Percentiles rank a stretch among this genome's conserved stretches.
These are phyloP conservation scores for Pichia sp. DNA, from an alignment of 1,139 yeast species.

Conservation along the genomic window DNA sequence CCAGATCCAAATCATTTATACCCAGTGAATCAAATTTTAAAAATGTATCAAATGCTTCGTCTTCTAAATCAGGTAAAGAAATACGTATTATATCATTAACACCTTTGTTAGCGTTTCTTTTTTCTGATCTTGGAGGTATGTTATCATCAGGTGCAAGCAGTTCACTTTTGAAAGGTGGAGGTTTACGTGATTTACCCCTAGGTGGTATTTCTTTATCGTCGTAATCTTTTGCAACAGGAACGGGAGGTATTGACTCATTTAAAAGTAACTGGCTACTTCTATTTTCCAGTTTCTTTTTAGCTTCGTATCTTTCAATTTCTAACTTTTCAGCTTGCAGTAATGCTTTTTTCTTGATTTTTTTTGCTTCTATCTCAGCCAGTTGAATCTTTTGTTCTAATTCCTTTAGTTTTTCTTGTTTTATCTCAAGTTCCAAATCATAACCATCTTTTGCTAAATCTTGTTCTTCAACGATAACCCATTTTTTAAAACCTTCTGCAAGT, in stretches of 20 bases:
- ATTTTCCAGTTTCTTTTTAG: slow-evolving; percentile 12
- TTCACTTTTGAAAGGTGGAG: slow-evolving; percentile 4
- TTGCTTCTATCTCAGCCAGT: slow-evolving; percentile 25
- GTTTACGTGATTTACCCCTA: slow-evolving; percentile 11
- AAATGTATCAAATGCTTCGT: slow-evolving; percentile 7
- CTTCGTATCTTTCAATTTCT: slow-evolving; percentile 8
- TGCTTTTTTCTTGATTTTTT: slow-evolving; percentile 16
- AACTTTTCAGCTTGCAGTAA: slow-evolving; percentile 6
- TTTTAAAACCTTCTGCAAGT: slow-evolving; percentile 54
- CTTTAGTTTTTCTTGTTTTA: slow-evolving; percentile 28
- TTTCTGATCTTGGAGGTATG: not conserved
- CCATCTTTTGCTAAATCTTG: slow-evolving; percentile 43
- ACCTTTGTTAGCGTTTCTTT: not conserved
- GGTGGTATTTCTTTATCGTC: slow-evolving; percentile 6
- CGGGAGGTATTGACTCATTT: slow-evolving; percentile 18
- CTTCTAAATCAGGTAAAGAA: slow-evolving; percentile 7
- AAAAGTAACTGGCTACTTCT: slow-evolving; percentile 5
- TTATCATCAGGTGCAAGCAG: not conserved
- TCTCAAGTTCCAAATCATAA: slow-evolving; percentile 29
- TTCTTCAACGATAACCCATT: slow-evolving; percentile 80
- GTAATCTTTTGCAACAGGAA: slow-evolving; percentile 21
- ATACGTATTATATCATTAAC: not conserved
- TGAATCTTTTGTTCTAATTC: slow-evolving; percentile 25
- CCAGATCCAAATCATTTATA: not conserved
- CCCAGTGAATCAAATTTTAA: slow-evolving; percentile 8